Conservation (phyloP, 2,329 filamentous ascomycete genomes). For the Byssochlamys sp. region DNA sequence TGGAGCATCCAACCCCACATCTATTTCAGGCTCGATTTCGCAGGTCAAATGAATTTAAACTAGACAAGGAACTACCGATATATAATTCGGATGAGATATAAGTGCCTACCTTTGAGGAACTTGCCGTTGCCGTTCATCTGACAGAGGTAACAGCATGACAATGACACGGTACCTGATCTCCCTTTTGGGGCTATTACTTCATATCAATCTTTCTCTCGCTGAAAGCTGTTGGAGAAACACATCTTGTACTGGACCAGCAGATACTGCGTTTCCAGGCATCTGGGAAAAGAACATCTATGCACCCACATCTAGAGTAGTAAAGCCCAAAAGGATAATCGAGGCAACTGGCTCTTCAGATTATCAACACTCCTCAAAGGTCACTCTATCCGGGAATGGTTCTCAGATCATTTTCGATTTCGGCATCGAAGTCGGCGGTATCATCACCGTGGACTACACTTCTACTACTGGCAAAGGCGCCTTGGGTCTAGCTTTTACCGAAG, state of each 20-base stretch:
- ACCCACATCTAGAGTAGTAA: slow-evolving; percentile 42
- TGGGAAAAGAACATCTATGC: slow-evolving; percentile 53
- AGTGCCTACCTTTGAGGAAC: no score
- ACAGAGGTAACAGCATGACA: not conserved
- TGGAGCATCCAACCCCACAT: not conserved
- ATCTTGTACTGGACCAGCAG: slow-evolving; percentile 41
- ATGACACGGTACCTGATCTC: not conserved
- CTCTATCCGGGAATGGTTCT: slow-evolving; percentile 40
- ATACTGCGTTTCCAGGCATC: slow-evolving; percentile 45
- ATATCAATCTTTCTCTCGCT: slow-evolving; percentile 9
- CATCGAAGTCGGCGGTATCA: slow-evolving; percentile 48
- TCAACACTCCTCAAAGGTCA: slow-evolving; percentile 20
- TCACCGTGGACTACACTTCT: slow-evolving; percentile 42
- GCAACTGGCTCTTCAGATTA: slow-evolving; percentile 8
- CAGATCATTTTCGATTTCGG: slow-evolving; percentile 52
- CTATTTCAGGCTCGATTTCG: not conserved
- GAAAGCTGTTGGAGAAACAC: slow-evolving; percentile 47
- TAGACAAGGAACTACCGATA: not conserved
- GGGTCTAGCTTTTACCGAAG: slow-evolving; percentile 41
- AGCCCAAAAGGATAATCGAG: slow-evolving; percentile 37
- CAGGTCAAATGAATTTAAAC: not conserved
- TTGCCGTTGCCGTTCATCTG: no score
- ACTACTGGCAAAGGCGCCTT: slow-evolving; percentile 31
- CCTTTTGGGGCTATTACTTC: slow-evolving; percentile 4
- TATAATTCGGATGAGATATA: not conserved